Evolutionary conservation across 495 filamentous ascomycete species (phyloP).

Genomic region (Aspergillus sclerotiicarbonarius): DNA sequence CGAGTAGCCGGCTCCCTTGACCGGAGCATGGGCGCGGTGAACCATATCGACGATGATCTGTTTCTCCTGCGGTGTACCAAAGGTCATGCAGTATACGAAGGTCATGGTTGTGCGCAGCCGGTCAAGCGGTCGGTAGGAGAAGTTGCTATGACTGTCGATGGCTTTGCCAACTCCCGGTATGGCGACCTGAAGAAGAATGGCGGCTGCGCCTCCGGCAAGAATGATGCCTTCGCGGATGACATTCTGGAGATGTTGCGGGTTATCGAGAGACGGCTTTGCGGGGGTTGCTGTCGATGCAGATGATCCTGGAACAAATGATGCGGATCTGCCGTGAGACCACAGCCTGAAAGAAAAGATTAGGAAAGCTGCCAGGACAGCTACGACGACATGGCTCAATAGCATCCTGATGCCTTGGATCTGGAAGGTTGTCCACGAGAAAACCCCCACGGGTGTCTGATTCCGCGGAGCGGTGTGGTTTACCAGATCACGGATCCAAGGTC

Average conservation of each 20-base stretch:
- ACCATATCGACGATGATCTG: constrained; percentile 34
- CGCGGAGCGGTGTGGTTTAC: too few species aligned
- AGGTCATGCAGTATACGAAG: constrained; percentile 44
- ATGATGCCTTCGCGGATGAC: constrained; percentile 39
- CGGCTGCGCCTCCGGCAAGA: constrained; percentile 35
- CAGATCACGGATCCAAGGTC: too few species aligned
- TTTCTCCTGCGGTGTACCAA: constrained; percentile 35
- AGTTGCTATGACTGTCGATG: constrained; percentile 38
- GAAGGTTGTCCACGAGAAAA: too few species aligned
- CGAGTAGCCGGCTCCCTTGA: constrained; percentile 31
- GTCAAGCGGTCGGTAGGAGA: constrained; percentile 37
- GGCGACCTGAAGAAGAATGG: constrained; percentile 42
- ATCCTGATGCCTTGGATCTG: too few species aligned
- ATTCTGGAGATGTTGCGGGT: constrained; percentile 29
- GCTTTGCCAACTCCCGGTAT: constrained; percentile 37
- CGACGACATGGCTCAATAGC: too few species aligned
- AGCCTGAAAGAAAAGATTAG: neutral
- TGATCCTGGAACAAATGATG: neutral
- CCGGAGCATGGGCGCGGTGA: constrained; percentile 31
- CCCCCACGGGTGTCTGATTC: too few species aligned
- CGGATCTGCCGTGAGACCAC: neutral
- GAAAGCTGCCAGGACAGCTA: too few species aligned
- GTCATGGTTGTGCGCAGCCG: constrained; percentile 44
- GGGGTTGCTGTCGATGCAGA: constrained; percentile 2
- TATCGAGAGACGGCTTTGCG: constrained; percentile 18